These are phyloP conservation scores for Plectosphaerella sp. DNA, from an alignment of 2,329 filamentous ascomycete genomes.

Conservation along the genomic window DNA sequence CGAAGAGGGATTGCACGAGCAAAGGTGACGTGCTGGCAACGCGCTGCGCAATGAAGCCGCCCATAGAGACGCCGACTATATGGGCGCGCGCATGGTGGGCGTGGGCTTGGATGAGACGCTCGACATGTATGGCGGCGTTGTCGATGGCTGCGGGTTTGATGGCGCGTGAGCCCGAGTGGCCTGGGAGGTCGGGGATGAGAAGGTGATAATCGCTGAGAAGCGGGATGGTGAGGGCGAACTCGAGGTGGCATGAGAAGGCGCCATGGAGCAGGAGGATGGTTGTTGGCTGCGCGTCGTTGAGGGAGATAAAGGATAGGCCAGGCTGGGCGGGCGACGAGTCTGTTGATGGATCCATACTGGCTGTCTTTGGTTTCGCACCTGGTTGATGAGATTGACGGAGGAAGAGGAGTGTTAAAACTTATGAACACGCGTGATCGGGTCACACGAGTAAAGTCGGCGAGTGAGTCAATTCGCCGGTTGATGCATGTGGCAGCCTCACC, in stretches of 20 bases:
- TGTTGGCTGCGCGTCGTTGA: constrained; percentile 20
- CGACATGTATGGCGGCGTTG: constrained; percentile 24
- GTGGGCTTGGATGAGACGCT: constrained; percentile 26
- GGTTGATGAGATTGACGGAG: no score
- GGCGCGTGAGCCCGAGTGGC: constrained; percentile 29
- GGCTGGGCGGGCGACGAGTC: not conserved
- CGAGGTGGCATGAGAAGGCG: constrained; percentile 25
- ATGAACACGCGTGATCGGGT: no score
- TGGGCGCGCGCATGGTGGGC: constrained; percentile 31
- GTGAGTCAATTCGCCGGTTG: no score
- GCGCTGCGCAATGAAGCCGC: constrained; percentile 29
- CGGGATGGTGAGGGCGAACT: constrained; percentile 27
- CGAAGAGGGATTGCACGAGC: constrained; percentile 26
- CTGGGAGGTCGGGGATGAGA: constrained; percentile 31
- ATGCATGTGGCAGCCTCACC: no score
- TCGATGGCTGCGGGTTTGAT: constrained; percentile 24
- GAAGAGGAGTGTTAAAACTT: no score
- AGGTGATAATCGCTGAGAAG: constrained; percentile 32
- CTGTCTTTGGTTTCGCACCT: no score
- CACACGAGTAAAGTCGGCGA: no score
- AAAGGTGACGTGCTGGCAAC: constrained; percentile 26
- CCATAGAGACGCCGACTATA: constrained; percentile 34
- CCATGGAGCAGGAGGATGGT: constrained; percentile 27
- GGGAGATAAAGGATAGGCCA: constrained; percentile 8
- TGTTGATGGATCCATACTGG: not conserved